phyloP scores from a whole-genome alignment of 2,329 filamentous ascomycete species.

The Furcasterigmium furcatum region DNA sequence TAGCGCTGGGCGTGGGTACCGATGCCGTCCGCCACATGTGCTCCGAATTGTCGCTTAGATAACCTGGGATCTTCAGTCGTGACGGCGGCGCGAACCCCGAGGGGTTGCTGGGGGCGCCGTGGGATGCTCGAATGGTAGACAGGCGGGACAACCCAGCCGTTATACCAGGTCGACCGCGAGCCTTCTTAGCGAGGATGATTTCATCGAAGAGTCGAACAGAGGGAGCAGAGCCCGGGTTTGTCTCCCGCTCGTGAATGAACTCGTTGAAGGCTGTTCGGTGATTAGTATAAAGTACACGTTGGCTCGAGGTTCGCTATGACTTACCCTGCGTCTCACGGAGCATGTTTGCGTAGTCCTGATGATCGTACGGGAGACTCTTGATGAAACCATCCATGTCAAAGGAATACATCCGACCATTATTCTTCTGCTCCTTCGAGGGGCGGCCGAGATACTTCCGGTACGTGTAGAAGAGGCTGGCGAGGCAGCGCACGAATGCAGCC shows the following conservation, averaged over 20 bases:
- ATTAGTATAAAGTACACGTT: slow-evolving; percentile 14
- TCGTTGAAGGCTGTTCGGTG: slow-evolving; percentile 59
- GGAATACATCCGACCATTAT: slow-evolving; percentile 55
- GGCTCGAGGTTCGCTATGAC: slow-evolving; percentile 10
- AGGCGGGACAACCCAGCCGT: slow-evolving; percentile 62
- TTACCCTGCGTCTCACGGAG: slow-evolving; percentile 65
- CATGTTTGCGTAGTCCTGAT: slow-evolving; percentile 62
- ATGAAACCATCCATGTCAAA: slow-evolving; percentile 66
- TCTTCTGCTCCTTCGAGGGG: slow-evolving; percentile 58
- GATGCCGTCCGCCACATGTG: slow-evolving; percentile 75
- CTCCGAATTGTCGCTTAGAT: slow-evolving; percentile 69
- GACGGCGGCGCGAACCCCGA: slow-evolving; percentile 30
- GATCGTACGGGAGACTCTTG: slow-evolving; percentile 61
- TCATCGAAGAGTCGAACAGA: slow-evolving; percentile 77
- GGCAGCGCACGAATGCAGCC: slow-evolving; percentile 61
- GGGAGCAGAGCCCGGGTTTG: slow-evolving; percentile 56
- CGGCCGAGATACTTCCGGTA: slow-evolving; percentile 62
- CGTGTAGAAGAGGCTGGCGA: slow-evolving; percentile 64
- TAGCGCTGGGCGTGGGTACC: slow-evolving; percentile 56
- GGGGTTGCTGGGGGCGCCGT: slow-evolving; percentile 42
- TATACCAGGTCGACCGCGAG: slow-evolving; percentile 61
- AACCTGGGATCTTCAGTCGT: slow-evolving; percentile 47
- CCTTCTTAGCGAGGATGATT: slow-evolving; percentile 76
- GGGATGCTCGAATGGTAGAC: slow-evolving; percentile 55
- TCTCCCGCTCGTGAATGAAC: slow-evolving; percentile 81